Conservation (phyloP, 306 rosid species). For the Vachellia pachyceras region DNA sequence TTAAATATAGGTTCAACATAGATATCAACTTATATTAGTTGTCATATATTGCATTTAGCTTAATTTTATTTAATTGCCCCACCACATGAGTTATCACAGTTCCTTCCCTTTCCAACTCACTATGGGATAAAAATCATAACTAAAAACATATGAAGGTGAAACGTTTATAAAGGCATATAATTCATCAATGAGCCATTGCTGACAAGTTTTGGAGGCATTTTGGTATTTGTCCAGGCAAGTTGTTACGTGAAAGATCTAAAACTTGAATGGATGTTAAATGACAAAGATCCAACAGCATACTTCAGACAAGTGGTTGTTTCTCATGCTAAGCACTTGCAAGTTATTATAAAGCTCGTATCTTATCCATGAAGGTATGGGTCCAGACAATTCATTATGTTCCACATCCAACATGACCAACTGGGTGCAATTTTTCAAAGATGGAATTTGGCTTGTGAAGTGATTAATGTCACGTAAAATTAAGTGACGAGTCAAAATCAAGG, state of each 20-base stretch:
- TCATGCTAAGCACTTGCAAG: not conserved
- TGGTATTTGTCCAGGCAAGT: not conserved
- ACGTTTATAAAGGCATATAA: not conserved
- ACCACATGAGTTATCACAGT: too few relatives aligned
- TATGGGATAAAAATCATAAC: not conserved
- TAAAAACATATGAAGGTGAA: fast-evolving
- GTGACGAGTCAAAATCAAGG: not conserved
- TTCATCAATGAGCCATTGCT: not conserved
- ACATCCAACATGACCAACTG: not conserved
- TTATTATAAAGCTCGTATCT: not conserved
- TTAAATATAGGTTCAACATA: too few relatives aligned
- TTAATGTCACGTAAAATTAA: not conserved
- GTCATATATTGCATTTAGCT: too few relatives aligned
- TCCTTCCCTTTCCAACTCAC: conserved; percentile 11
- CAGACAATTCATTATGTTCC: not conserved
- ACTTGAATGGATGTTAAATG: not conserved
- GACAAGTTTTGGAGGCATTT: not conserved
- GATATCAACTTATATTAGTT: too few relatives aligned
- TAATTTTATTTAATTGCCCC: too few relatives aligned
- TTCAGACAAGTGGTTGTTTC: not conserved
- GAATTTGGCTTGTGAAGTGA: not conserved
- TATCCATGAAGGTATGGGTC: not conserved
- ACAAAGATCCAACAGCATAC: not conserved
- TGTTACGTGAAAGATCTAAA: not conserved
- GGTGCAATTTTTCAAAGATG: not conserved